Conservation (phyloP, 176 grass and related monocot species). For the Aegilops tauschii region DNA sequence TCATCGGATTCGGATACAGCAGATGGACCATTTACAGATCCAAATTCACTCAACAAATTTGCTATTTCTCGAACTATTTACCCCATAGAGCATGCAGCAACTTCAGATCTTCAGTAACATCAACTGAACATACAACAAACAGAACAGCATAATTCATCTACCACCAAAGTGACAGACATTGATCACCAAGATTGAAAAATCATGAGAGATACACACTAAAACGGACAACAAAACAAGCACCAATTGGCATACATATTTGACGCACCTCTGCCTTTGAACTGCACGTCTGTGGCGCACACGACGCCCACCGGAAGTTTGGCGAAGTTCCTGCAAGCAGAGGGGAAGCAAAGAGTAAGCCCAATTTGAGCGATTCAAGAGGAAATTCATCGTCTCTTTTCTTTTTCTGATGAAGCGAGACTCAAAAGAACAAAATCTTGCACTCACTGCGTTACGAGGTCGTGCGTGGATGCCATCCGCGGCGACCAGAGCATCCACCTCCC, state of each 20-base stretch:
- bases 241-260: neutral
- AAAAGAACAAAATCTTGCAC: neutral
- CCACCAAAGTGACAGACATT: neutral
- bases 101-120: neutral
- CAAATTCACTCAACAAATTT: neutral
- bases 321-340: conserved; percentile 61
- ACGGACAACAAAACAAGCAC: neutral
- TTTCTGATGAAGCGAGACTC: neutral
- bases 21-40: neutral
- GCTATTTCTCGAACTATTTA: neutral
- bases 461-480: conserved; percentile 78
- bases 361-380: neutral
- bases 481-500: conserved; percentile 82
- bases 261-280: conserved; percentile 92
- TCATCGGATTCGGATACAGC: neutral
- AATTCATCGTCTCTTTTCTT: neutral
- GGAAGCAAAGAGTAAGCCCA: neutral
- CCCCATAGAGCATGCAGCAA: neutral
- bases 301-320: conserved; percentile 70
- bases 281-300: conserved; percentile 69
- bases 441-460: conserved; percentile 73
- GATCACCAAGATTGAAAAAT: neutral
- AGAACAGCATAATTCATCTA: neutral
- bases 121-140: neutral
- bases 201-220: neutral